phyloP scores from a whole-genome alignment of 768 basidiomycete species.

The Coprinellus aureogranulatus region DNA sequence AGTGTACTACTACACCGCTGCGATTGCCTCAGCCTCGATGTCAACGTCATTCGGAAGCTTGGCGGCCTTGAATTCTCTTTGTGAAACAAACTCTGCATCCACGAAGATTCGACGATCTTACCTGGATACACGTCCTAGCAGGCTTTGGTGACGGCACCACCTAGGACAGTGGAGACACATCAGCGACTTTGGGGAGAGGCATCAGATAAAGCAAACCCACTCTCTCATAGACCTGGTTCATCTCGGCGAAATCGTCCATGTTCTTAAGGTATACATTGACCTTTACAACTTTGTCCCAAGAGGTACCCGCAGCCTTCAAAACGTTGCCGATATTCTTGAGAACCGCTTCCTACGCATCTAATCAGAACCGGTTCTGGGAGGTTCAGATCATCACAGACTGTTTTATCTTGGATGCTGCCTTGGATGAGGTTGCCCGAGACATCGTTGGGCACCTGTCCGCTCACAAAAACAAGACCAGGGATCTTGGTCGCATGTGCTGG shows the following conservation, averaged over 20 bases:
- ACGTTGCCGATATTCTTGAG: constrained; percentile 35
- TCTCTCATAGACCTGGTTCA: constrained; percentile 40
- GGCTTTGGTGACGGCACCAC: constrained; percentile 44
- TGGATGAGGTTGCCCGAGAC: constrained; percentile 44
- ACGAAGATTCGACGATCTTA: too few relatives aligned
- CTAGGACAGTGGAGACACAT: constrained; percentile 24
- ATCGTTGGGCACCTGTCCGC: constrained; percentile 57
- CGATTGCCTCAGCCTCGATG: constrained; percentile 51
- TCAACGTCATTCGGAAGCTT: constrained; percentile 51
- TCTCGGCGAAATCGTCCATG: constrained; percentile 35
- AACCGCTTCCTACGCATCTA: not conserved
- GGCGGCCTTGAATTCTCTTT: too few relatives aligned
- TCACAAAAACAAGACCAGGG: constrained; percentile 58
- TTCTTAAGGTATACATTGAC: constrained; percentile 40
- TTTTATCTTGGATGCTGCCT: constrained; percentile 61
- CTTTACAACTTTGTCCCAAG: constrained; percentile 41
- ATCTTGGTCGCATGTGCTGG: constrained; percentile 59
- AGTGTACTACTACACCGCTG: not conserved
- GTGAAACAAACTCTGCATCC: too few relatives aligned
- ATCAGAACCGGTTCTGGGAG: not conserved
- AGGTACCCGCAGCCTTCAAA: constrained; percentile 41
- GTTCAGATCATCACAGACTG: constrained; percentile 35
- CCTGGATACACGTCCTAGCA: constrained; percentile 58
- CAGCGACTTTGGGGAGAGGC: too few relatives aligned
- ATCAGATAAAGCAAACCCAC: constrained; percentile 18